These are phyloP conservation scores for Solanum gandarillasii DNA, from an alignment of 257 asterid genomes.

Conservation along the genomic window DNA sequence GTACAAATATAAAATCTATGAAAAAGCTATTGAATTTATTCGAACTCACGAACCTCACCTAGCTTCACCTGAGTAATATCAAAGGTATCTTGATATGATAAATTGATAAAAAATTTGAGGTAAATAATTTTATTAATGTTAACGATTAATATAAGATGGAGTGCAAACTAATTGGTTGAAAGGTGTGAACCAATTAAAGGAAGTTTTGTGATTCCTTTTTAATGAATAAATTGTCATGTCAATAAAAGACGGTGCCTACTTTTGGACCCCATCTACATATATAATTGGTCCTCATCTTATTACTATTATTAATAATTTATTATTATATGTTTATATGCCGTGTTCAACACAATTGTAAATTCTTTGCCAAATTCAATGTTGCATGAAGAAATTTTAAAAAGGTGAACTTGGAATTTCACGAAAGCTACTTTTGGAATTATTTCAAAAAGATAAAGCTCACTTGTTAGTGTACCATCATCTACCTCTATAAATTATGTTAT, in stretches of 20 bases:
- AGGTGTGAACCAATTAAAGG: not conserved
- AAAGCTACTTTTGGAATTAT: not conserved
- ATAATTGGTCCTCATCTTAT: not conserved
- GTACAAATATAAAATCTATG: rapidly evolving
- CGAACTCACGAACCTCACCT: no score
- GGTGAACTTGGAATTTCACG: not conserved
- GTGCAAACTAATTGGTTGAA: not conserved
- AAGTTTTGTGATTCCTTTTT: not conserved
- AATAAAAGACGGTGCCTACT: conserved; percentile 29
- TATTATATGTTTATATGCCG: not conserved
- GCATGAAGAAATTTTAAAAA: not conserved
- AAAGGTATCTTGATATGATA: no score
- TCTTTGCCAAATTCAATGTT: not conserved
- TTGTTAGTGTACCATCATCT: not conserved
- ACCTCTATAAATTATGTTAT: no score
- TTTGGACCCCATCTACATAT: conserved; percentile 5
- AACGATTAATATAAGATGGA: not conserved
- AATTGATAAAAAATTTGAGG: no score
- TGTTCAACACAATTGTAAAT: conserved; percentile 1
- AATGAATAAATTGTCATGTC: conserved; percentile 2
- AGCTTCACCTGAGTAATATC: no score
- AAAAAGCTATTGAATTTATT: rapidly evolving
- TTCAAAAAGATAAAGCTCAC: not conserved
- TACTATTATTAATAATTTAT: no score
- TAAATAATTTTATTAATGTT: not conserved